These are phyloP conservation scores for Phytophthora fragariaefolia DNA, from an alignment of 352 stramenopile species.

Conservation along the genomic window DNA sequence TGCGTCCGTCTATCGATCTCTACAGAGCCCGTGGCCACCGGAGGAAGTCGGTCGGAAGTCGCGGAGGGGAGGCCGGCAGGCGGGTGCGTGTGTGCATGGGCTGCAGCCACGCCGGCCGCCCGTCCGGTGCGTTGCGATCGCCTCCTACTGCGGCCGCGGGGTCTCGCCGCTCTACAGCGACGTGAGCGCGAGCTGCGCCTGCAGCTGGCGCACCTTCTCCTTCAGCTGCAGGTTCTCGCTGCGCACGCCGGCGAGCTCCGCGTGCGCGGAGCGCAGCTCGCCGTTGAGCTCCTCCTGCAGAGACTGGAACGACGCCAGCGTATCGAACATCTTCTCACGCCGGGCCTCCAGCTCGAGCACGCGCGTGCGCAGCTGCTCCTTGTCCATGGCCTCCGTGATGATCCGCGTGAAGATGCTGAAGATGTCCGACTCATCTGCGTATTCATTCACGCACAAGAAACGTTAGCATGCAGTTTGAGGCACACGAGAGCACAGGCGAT, in stretches of 20 bases:
- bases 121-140: slow-evolving; percentile 34
- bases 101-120: slow-evolving; percentile 27
- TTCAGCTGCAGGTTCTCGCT: slow-evolving; percentile 70
- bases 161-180: slow-evolving; percentile 48
- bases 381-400: slow-evolving; percentile 85
- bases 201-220: slow-evolving; percentile 66
- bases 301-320: slow-evolving; percentile 66
- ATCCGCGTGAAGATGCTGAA: slow-evolving; percentile 86
- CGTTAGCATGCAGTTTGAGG: neutral
- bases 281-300: slow-evolving; percentile 64
- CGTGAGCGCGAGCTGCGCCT: slow-evolving; percentile 61
- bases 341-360: slow-evolving; percentile 75
- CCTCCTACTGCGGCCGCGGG: slow-evolving; percentile 10
- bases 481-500: neutral
- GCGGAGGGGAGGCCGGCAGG: slow-evolving; percentile 25
- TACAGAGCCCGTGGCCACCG: slow-evolving; percentile 22
- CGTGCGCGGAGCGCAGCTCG: slow-evolving; percentile 60
- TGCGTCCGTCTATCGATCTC: slow-evolving; percentile 21
- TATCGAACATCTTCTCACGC: slow-evolving; percentile 84
- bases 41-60: slow-evolving; percentile 18
- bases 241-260: slow-evolving; percentile 50
- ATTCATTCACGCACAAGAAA: neutral
- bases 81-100: slow-evolving; percentile 15
- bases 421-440: slow-evolving; percentile 75
- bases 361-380: slow-evolving; percentile 70